Conservation (phyloP, 208 protist species). For the Naegleria fowleri region DNA sequence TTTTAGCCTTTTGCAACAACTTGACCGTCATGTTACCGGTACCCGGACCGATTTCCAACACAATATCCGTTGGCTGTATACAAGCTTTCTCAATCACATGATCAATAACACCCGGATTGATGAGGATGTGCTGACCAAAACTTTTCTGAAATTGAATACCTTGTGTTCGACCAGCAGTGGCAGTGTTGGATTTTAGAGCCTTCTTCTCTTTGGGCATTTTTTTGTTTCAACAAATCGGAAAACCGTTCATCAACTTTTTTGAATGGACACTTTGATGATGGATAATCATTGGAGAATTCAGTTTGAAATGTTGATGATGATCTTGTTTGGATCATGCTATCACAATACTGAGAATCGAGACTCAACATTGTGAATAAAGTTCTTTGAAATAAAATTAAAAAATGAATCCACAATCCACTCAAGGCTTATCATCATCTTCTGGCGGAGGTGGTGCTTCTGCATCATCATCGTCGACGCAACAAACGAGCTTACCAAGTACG, state of each 20-base stretch:
- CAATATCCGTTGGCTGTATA: slow-evolving; percentile 91
- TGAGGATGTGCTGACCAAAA: slow-evolving; percentile 97
- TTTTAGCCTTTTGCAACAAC: slow-evolving; percentile 91
- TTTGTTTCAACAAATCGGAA: background rate
- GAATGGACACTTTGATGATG: too few species aligned
- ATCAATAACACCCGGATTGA: slow-evolving; percentile 95
- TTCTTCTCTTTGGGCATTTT: background rate
- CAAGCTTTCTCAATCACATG: slow-evolving; percentile 93
- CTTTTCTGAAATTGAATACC: slow-evolving; percentile 90
- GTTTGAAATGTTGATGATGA: too few species aligned
- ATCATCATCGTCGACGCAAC: too few species aligned
- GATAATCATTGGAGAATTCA: too few species aligned
- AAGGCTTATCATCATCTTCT: too few species aligned
- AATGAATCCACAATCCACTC: too few species aligned
- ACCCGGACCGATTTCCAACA: slow-evolving; percentile 98
- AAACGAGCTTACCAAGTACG: background rate
- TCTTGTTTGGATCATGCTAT: too few species aligned
- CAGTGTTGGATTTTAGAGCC: background rate
- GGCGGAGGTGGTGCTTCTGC: too few species aligned
- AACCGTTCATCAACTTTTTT: too few species aligned
- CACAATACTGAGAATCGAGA: too few species aligned
- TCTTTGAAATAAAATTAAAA: too few species aligned
- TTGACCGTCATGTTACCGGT: slow-evolving; percentile 99
- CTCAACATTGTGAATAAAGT: too few species aligned
- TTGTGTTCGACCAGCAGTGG: slow-evolving; percentile 27